Conservation (phyloP, 139 green algal species). For the Chlorella sorokiniana region DNA sequence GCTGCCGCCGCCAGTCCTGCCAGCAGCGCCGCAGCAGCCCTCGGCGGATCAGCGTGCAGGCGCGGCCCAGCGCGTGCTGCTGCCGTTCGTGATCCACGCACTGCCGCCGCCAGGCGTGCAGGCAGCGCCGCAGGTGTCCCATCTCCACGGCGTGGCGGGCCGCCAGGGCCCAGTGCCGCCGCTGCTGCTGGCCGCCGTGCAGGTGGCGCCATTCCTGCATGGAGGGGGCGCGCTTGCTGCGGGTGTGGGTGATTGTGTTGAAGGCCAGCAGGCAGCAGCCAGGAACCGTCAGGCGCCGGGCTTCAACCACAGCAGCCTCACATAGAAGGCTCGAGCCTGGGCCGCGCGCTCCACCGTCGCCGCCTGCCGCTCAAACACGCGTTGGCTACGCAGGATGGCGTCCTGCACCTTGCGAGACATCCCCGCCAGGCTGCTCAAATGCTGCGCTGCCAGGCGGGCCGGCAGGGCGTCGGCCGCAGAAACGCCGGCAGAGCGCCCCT, state of each 20-base stretch:
- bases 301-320: not conserved
- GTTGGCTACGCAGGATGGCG: conserved; percentile 80
- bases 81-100: conserved; percentile 4
- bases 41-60: not conserved
- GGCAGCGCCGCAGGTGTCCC: conserved; percentile 20
- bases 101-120: conserved; percentile 17
- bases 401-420: conserved; percentile 86
- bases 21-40: conserved; percentile 9
- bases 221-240: not conserved
- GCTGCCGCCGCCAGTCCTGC: conserved; percentile 14
- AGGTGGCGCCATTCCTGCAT: conserved; percentile 19
- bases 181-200: not conserved
- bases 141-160: not conserved
- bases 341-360: conserved; percentile 58
- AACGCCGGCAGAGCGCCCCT: conserved; percentile 53
- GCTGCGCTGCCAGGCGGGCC: conserved; percentile 76
- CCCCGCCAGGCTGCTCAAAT: conserved; percentile 75
- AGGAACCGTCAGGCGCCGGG: not conserved
- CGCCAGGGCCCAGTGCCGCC: not conserved
- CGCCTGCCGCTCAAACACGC: conserved; percentile 70
- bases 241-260: too few relatives aligned
- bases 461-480: conserved; percentile 78
- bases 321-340: conserved; percentile 44
- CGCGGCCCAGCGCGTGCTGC: not conserved
- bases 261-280: not conserved